These are phyloP conservation scores for Thermochaetoides thermophila DNA, from an alignment of 495 filamentous ascomycete genomes.

Conservation along the genomic window DNA sequence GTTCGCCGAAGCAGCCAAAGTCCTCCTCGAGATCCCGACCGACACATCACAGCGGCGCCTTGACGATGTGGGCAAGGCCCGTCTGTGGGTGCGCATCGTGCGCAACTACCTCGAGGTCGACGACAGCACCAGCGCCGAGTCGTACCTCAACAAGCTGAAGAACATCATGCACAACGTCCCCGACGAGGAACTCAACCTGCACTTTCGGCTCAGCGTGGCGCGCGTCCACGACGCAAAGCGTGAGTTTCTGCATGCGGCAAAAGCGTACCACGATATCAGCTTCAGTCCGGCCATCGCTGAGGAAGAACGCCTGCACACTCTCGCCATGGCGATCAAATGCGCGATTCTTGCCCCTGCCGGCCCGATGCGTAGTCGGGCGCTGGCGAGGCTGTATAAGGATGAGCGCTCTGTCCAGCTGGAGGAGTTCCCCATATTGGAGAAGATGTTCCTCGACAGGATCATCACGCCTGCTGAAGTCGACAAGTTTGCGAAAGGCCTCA, in stretches of 20 bases:
- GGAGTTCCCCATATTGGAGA: conserved; percentile 83
- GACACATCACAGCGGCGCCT: conserved; percentile 77
- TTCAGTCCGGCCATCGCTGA: conserved; percentile 63
- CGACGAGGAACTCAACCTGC: conserved; percentile 56
- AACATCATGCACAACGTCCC: conserved; percentile 67
- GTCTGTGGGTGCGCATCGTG: conserved; percentile 85
- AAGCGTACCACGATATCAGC: conserved; percentile 76
- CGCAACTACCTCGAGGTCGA: conserved; percentile 90
- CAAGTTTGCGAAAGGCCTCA: conserved; percentile 66
- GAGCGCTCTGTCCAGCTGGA: conserved; percentile 62
- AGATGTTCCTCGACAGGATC: conserved; percentile 90
- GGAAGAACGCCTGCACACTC: conserved; percentile 63
- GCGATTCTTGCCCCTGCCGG: conserved; percentile 91
- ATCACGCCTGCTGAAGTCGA: conserved; percentile 66
- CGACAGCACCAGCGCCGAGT: conserved; percentile 71
- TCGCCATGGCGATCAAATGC: conserved; percentile 81
- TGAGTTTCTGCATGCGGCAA: conserved; percentile 76
- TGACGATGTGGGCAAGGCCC: conserved; percentile 59
- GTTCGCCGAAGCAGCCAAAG: conserved; percentile 58
- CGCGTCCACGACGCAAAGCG: conserved; percentile 84
- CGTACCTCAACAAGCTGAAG: conserved; percentile 83
- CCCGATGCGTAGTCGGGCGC: conserved; percentile 59
- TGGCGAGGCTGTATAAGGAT: conserved; percentile 85
- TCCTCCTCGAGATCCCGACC: conserved; percentile 70
- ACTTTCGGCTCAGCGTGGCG: conserved; percentile 82